Evolutionary conservation across 2,329 filamentous ascomycete species (phyloP).

Genomic region (Zymoseptoria crescenta): DNA sequence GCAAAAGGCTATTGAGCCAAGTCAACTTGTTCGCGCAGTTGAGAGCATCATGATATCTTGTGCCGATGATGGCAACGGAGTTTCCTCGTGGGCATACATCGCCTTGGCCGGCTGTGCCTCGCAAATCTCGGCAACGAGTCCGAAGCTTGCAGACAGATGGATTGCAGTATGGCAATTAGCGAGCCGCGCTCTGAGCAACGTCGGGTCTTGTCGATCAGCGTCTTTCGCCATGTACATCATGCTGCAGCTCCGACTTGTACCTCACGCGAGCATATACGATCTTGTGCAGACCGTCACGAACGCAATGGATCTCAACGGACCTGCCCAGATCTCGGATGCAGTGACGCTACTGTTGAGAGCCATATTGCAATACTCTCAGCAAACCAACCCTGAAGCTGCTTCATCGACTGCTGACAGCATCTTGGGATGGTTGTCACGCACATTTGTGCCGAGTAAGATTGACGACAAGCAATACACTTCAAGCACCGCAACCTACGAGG

Average conservation of each 20-base stretch:
- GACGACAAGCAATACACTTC: slow-evolving; percentile 60
- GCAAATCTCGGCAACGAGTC: slow-evolving; percentile 35
- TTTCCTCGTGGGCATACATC: slow-evolving; percentile 76
- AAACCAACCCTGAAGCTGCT: slow-evolving; percentile 60
- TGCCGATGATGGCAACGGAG: slow-evolving; percentile 57
- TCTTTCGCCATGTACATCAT: slow-evolving; percentile 65
- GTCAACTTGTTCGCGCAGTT: slow-evolving; percentile 11
- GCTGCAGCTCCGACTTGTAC: slow-evolving; percentile 56
- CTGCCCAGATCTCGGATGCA: slow-evolving; percentile 69
- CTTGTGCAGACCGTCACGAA: slow-evolving; percentile 65
- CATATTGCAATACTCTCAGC: slow-evolving; percentile 58
- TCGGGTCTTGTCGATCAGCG: slow-evolving; percentile 66
- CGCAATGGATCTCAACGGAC: slow-evolving; percentile 73
- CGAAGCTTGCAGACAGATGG: slow-evolving; percentile 51
- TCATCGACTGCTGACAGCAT: slow-evolving; percentile 62
- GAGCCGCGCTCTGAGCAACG: slow-evolving; percentile 60
- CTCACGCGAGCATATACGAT: slow-evolving; percentile 59
- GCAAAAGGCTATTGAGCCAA: slow-evolving; percentile 23
- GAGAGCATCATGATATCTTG: slow-evolving; percentile 15
- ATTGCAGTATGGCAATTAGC: slow-evolving; percentile 68
- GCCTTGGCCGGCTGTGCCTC: slow-evolving; percentile 58
- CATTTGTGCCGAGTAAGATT: slow-evolving; percentile 63
- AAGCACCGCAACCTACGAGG: slow-evolving; percentile 54
- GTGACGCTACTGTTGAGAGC: slow-evolving; percentile 65
- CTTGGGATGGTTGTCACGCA: slow-evolving; percentile 71